Percentiles rank a stretch among this genome's conserved stretches.
Conservation (phyloP, 768 basidiomycete species). For the Leccinum longicurvipes region DNA sequence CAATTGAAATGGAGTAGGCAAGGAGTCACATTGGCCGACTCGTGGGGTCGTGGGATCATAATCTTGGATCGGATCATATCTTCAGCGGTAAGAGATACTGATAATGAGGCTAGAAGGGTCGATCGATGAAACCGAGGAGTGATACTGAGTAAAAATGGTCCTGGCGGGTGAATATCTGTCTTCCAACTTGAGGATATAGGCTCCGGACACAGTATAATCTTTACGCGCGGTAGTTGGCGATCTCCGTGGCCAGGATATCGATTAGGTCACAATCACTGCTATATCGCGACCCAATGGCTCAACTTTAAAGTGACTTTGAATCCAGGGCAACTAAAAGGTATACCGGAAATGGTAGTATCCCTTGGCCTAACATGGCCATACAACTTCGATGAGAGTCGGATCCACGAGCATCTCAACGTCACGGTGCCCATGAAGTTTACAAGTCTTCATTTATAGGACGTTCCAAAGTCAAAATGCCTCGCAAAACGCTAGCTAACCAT, state of each 20-base stretch:
- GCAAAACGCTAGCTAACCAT: background rate
- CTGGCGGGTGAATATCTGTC: background rate
- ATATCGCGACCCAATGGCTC: background rate
- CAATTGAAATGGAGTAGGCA: background rate
- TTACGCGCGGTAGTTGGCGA: background rate
- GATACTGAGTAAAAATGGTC: background rate
- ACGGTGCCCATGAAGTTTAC: conserved; percentile 4
- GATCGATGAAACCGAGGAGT: background rate
- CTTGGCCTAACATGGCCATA: conserved; percentile 12
- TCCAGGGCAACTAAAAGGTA: background rate
- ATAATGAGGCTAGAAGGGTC: background rate
- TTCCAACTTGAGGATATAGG: background rate
- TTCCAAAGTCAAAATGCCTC: conserved; percentile 9
- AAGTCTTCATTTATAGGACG: conserved; percentile 1
- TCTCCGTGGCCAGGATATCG: background rate
- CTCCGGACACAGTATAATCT: background rate
- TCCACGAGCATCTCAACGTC: background rate
- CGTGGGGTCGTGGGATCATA: too few species aligned
- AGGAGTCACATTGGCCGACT: too few species aligned
- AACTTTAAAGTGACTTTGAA: background rate
- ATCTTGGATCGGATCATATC: background rate
- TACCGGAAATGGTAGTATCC: background rate
- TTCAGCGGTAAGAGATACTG: background rate
- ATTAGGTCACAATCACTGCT: background rate
- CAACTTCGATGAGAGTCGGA: conserved; percentile 5